These are phyloP conservation scores for Colletotrichum chlorophyti DNA, from an alignment of 2,329 filamentous ascomycete species.

Conservation along the genomic window DNA sequence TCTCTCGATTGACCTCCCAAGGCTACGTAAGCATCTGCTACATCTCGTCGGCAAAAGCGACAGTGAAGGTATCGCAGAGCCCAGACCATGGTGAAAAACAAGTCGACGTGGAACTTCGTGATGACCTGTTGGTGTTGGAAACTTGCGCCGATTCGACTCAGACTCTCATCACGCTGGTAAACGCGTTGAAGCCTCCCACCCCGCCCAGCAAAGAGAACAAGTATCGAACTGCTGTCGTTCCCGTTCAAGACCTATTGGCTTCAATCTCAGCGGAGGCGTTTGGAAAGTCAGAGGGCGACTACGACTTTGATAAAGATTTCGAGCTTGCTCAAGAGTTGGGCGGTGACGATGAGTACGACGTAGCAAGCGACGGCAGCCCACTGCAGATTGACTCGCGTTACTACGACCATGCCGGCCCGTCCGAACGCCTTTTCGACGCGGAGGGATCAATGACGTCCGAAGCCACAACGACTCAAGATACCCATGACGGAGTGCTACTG, in stretches of 20 bases:
- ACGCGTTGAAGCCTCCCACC: conserved; percentile 81
- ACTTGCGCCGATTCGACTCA: conserved; percentile 97
- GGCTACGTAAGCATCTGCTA: conserved; percentile 90
- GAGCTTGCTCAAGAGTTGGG: conserved; percentile 58
- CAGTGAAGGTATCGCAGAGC: conserved; percentile 65
- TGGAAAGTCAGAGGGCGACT: conserved; percentile 64
- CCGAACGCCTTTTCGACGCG: conserved; percentile 57
- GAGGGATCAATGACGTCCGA: conserved; percentile 45
- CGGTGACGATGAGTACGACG: conserved; percentile 42
- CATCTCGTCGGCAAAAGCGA: conserved; percentile 80
- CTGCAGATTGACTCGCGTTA: conserved; percentile 53
- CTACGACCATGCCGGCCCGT: conserved; percentile 50
- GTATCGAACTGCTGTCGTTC: conserved; percentile 86
- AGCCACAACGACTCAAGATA: conserved; percentile 49
- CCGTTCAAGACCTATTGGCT: conserved; percentile 85
- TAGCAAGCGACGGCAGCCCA: conserved; percentile 40
- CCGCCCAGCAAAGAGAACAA: conserved; percentile 83
- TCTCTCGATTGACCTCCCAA: conserved; percentile 63
- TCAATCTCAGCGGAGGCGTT: conserved; percentile 91
- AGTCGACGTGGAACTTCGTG: conserved; percentile 81
- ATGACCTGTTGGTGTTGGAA: conserved; percentile 88
- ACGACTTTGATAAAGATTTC: conserved; percentile 70
- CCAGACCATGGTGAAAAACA: conserved; percentile 66
- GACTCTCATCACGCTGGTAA: conserved; percentile 81
- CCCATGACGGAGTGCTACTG: conserved; percentile 52